A percentile compares a stretch with the other conserved stretches of the same genome.
phyloP scores from a whole-genome alignment of 129 eudicot genomes.

The Centella asiatica region DNA sequence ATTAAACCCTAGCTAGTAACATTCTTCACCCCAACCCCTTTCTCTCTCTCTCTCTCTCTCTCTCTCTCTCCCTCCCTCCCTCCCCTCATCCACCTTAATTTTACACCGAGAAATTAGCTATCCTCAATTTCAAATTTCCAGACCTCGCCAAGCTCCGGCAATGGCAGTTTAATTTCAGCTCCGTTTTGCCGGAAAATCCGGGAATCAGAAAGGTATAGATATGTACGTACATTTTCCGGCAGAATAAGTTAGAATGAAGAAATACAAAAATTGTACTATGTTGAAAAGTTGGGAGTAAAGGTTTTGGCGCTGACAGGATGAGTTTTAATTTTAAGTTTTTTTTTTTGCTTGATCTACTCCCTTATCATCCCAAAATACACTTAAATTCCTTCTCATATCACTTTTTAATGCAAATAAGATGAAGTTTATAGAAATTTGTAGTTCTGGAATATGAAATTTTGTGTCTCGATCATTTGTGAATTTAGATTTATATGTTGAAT shows the following conservation, averaged over 20 bases:
- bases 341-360: too few species aligned
- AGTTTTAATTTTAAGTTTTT: too few species aligned
- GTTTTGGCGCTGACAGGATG: too few species aligned
- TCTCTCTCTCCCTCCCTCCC: neutral
- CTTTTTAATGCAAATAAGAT: too few species aligned
- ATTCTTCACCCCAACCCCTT: neutral
- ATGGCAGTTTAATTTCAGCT: conserved; percentile 5
- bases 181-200: neutral
- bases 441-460: too few species aligned
- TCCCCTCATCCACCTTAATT: neutral
- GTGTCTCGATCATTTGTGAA: neutral
- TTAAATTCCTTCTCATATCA: too few species aligned
- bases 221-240: neutral
- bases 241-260: neutral
- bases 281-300: too few species aligned
- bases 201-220: neutral
- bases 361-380: too few species aligned
- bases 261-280: neutral
- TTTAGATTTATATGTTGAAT: neutral
- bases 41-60: neutral
- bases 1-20: too few species aligned
- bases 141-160: neutral
- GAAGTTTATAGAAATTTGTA: too few species aligned
- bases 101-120: neutral
- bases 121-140: neutral